Evolutionary conservation across 129 eudicot species (phyloP), one percentile per base, ranked within the genome.

Genomic region (Solidago caesia): DNA sequence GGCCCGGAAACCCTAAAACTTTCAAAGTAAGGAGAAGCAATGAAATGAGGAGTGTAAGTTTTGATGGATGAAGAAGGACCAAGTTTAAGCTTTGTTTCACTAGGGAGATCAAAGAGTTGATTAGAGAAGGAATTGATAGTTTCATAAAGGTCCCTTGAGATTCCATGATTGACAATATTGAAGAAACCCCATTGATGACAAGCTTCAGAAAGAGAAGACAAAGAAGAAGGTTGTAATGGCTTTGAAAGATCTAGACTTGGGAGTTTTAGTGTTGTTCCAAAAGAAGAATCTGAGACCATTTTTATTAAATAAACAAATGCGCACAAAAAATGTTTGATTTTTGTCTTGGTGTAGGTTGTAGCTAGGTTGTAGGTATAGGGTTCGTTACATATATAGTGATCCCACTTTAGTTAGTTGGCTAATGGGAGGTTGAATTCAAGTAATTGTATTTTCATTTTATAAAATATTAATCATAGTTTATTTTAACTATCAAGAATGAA

Each of bases 181-280:
- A 90, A 90, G 82, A 90, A 90, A 42, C 96, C 96, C 91, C 89
- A 87, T 80, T 85, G 85, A 84, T 77, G 86, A 83, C 96, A 90
- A 63, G 94, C 93, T 75, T 82, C 82, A 74, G 82, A 80, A 52
- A 90, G 86, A 78, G 85, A 77, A 4, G 88, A 71, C 62, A 89
- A 7, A 69, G 84, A 80, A 47, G 87, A 81, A 68, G 85, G 72
- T 51, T 58, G 67, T 67, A 82, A 79, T n/a, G 88, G 87, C 79
- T 87, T 77, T 45, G 96, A 90, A 64, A 90, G 77, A 80, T 90
- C 96, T 65, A 90, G 21, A 70, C 77, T 78, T 44, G 94, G 93
- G 58, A 90, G 96, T 41, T 87, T 77, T 77, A 90, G 47, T 74
- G 82, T 77, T 47, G 79, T 79, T 49, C 80, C 73, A 15, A 64